Evolutionary conservation across 179 eudicot species (phyloP).

Genomic region (Sideroxylon spinosum): DNA sequence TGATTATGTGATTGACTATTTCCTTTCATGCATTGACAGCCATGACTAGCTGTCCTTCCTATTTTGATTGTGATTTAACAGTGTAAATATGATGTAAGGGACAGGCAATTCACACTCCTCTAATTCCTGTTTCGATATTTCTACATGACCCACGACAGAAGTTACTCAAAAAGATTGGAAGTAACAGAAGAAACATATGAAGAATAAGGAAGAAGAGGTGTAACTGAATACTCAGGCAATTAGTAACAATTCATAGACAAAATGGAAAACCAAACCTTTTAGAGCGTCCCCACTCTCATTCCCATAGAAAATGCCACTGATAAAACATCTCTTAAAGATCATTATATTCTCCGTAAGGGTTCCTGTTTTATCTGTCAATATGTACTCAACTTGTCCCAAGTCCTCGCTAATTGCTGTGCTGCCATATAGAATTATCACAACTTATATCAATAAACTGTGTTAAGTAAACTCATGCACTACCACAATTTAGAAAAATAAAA

Average conservation of each 20-base stretch:
- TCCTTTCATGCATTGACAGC: no score
- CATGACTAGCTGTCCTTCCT: no score
- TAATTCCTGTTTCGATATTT: no score
- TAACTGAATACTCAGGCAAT: background rate
- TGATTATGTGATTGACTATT: no score
- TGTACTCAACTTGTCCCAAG: constrained; percentile 97
- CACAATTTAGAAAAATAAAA: background rate
- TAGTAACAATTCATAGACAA: constrained; percentile 4
- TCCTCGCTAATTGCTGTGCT: constrained; percentile 99
- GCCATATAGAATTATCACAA: constrained; percentile 42
- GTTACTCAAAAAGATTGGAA: background rate
- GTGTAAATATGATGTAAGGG: no score
- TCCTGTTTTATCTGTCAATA: constrained; percentile 96
- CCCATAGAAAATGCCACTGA: constrained; percentile 73
- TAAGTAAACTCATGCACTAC: background rate
- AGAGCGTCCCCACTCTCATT: constrained; percentile 89
- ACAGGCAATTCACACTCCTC: no score
- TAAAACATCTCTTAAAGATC: constrained; percentile 86
- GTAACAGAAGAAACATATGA: background rate
- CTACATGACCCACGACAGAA: background rate
- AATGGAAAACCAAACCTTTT: constrained; percentile 53
- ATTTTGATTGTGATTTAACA: no score
- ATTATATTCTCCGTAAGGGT: constrained; percentile 93
- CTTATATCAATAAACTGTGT: constrained; percentile 10
- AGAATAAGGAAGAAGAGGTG: background rate